phyloP scores from a whole-genome alignment of 1,284 basidiomycete genomes.

The Phylloboletellus chloephorus region DNA sequence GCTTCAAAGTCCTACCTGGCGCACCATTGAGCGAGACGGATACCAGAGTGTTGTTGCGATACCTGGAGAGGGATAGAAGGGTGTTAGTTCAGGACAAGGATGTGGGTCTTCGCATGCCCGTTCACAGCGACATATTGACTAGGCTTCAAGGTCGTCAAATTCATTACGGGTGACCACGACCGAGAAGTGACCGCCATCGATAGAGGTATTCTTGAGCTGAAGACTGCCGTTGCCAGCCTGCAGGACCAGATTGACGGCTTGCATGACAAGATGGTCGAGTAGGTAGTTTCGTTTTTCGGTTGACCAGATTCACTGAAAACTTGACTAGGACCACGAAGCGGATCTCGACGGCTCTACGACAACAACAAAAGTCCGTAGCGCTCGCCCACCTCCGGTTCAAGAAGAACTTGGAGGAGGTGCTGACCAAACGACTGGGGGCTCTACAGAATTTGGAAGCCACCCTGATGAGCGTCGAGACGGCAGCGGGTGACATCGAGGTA shows the following conservation, averaged over 20 bases:
- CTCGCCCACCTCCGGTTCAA: slow-evolving; percentile 71
- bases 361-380: slow-evolving; percentile 69
- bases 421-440: slow-evolving; percentile 69
- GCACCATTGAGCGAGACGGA: slow-evolving; percentile 55
- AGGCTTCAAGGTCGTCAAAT: slow-evolving; percentile 64
- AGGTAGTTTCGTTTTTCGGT: slow-evolving; percentile 14
- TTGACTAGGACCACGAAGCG: slow-evolving; percentile 57
- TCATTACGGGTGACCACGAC: slow-evolving; percentile 44
- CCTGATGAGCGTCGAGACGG: slow-evolving; percentile 78
- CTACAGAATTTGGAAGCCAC: slow-evolving; percentile 73
- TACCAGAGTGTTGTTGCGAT: slow-evolving; percentile 66
- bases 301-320: slow-evolving; percentile 1
- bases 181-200: slow-evolving; percentile 66
- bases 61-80: slow-evolving; percentile 71
- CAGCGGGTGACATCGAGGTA: slow-evolving; percentile 85
- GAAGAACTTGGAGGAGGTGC: slow-evolving; percentile 75
- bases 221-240: slow-evolving; percentile 60
- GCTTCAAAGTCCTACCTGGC: slow-evolving; percentile 39
- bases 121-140: slow-evolving; percentile 1
- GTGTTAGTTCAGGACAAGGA: slow-evolving; percentile 59
- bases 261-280: slow-evolving; percentile 67
- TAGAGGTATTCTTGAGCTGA: slow-evolving; percentile 68
- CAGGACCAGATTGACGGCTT: slow-evolving; percentile 62
- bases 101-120: slow-evolving; percentile 37
- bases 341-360: slow-evolving; percentile 58